phyloP scores from a whole-genome alignment of 1,139 yeast species.

The Suhomyces bokatorum region DNA sequence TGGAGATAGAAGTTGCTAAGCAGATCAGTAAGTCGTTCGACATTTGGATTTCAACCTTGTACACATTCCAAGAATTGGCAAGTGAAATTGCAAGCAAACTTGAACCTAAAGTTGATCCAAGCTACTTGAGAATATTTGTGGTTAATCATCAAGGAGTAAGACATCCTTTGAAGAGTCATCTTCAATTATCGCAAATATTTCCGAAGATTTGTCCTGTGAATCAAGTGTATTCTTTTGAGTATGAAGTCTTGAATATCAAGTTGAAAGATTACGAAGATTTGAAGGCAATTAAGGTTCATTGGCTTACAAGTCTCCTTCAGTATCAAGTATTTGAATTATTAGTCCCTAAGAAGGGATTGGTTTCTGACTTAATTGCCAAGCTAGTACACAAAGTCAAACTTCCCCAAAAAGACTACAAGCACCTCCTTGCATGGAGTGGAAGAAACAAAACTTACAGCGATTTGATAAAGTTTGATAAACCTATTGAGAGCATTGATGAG shows the following conservation, averaged over 20 bases:
- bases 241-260: constrained; percentile 75
- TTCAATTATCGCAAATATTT: constrained; percentile 46
- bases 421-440: constrained; percentile 62
- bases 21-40: constrained; percentile 43
- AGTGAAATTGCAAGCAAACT: constrained; percentile 55
- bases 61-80: constrained; percentile 61
- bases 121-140: constrained; percentile 64
- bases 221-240: constrained; percentile 55
- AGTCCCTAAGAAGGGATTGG: constrained; percentile 61
- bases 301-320: constrained; percentile 64
- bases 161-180: constrained; percentile 46
- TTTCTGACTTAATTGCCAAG: constrained; percentile 56
- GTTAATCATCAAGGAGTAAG: constrained; percentile 56
- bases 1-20: constrained; percentile 20
- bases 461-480: constrained; percentile 37
- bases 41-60: constrained; percentile 68
- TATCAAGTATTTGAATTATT: constrained; percentile 70
- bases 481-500: constrained; percentile 37
- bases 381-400: constrained; percentile 58
- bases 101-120: constrained; percentile 52
- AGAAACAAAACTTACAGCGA: constrained; percentile 42
- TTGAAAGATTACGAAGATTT: constrained; percentile 76
- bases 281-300: constrained; percentile 60
- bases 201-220: constrained; percentile 50
- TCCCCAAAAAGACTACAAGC: constrained; percentile 47